Evolutionary conservation across 805 yeast genomes (phyloP), one percentile per base, ranked within the genome.

Genomic region (Spathaspora hagerdaliae): DNA sequence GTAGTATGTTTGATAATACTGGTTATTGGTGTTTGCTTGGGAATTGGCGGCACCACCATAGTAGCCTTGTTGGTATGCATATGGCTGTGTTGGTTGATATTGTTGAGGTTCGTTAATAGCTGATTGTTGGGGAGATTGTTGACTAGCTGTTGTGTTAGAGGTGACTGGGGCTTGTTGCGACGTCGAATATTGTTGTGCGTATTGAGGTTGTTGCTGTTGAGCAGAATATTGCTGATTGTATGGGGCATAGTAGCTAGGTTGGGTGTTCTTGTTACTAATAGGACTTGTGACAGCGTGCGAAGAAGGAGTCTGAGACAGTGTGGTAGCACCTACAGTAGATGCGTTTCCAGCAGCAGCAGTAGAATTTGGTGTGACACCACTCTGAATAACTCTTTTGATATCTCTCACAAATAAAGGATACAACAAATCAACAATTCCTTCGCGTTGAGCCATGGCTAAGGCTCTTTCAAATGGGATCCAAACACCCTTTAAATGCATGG

Each of bases 391-490:
- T 41, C 78, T 56, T 61, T 84, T 83, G 57, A 87, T 85, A 61
- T 87, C 92, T 44, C 84, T 75, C 33, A 85, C 90, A 62, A 84
- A 83, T 39, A 84, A 67, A 2, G 89, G 88, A 56, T 81, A 82
- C 48, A 84, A 70, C 34, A 77, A 57, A 53, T 83, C 88, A 27
- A 77, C 79, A 49, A 84, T 85, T 36, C 87, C 85, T 60, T 87
- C 94, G 51, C 83, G 73, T 63, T 84, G 85, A 13, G 96, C 95
- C 80, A 86, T 83, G 31, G 85, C 84, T 39, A 82, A 69, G 1
- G 95, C 96, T 42, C 94, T 71, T 51, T 86, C 92, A 59, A 85
- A 85, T 1, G 96, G 95, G 48, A 87, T 85, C 96, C 96, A 87
- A 39, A 87, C 95, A 34, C 96, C 96, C 67, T 87, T 87, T 55